phyloP scores from a whole-genome alignment of 495 filamentous ascomycete species.

The Aspergillus cristatus region DNA sequence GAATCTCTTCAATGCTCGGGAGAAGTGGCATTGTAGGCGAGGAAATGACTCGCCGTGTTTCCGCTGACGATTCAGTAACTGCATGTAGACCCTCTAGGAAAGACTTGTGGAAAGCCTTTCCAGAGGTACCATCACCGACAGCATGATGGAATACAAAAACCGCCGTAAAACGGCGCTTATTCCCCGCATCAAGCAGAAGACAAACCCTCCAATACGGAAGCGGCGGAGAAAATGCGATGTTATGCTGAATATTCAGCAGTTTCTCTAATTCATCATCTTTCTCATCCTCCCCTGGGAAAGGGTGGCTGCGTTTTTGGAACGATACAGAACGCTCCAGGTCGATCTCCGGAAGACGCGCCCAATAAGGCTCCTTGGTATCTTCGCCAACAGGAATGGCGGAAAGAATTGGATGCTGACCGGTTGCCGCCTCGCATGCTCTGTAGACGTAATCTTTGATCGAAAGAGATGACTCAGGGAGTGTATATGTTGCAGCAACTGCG shows the following conservation, averaged over 20 bases:
- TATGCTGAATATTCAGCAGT: conserved; percentile 30
- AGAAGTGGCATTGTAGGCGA: conserved; percentile 23
- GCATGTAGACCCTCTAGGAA: conserved; percentile 19
- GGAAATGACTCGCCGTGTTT: conserved; percentile 14
- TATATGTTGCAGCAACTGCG: conserved; percentile 29
- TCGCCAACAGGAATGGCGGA: conserved; percentile 35
- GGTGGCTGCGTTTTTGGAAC: conserved; percentile 18
- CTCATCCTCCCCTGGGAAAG: conserved; percentile 5
- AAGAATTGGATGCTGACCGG: conserved; percentile 32
- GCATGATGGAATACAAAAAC: conserved; percentile 32
- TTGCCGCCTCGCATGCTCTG: conserved; percentile 26
- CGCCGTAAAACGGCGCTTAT: conserved; percentile 20
- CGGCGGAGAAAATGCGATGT: conserved; percentile 19
- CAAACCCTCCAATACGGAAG: conserved; percentile 31
- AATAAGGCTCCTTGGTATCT: conserved; percentile 30
- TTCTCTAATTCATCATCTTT: conserved; percentile 21
- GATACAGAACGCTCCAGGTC: conserved; percentile 26
- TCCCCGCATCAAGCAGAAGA: conserved; percentile 16
- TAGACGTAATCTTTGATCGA: conserved; percentile 27
- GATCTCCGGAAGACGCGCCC: conserved; percentile 34
- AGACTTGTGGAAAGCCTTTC: conserved; percentile 25
- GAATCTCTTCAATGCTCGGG: conserved; percentile 17
- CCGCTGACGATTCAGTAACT: conserved; percentile 3
- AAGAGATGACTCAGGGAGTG: conserved; percentile 17
- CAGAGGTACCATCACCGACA: conserved; percentile 24